These are phyloP conservation scores for Phoma sp. DNA, from an alignment of 2,329 filamentous ascomycete genomes.

Conservation along the genomic window DNA sequence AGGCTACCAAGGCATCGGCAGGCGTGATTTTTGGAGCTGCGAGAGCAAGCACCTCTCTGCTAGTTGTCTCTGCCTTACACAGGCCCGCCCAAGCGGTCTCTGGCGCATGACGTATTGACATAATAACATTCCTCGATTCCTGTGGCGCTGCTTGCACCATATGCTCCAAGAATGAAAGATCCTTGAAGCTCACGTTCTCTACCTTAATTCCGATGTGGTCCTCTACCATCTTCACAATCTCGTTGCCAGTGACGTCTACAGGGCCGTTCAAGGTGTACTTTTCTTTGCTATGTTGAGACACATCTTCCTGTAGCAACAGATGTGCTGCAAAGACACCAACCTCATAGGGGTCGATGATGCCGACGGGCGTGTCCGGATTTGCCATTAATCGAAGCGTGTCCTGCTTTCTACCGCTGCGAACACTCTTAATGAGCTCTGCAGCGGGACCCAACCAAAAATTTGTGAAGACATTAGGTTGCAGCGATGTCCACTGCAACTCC, in stretches of 20 bases:
- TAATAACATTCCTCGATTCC: not conserved
- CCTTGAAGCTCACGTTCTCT: slow-evolving; percentile 19
- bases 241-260: slow-evolving; percentile 17
- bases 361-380: slow-evolving; percentile 5
- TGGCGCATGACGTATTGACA: not conserved
- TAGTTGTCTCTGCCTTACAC: slow-evolving; percentile 19
- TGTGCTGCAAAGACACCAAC: slow-evolving; percentile 22
- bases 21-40: slow-evolving; percentile 14
- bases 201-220: slow-evolving; percentile 17
- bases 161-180: slow-evolving; percentile 13
- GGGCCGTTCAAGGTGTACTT: slow-evolving; percentile 25
- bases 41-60: slow-evolving; percentile 23
- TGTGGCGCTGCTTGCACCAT: not conserved
- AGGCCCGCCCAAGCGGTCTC: slow-evolving; percentile 16
- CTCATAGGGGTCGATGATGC: slow-evolving; percentile 23
- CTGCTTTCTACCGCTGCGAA: slow-evolving; percentile 12
- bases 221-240: slow-evolving; percentile 24
- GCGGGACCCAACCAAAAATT: slow-evolving; percentile 1
- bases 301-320: slow-evolving; percentile 19
- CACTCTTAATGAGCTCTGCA: slow-evolving; percentile 12
- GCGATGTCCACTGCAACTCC: slow-evolving; percentile 19
- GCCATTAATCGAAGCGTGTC: slow-evolving; percentile 6
- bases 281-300: slow-evolving; percentile 15
- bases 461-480: slow-evolving; percentile 23
- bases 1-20: not conserved